These are phyloP conservation scores for Coemansia sp. DNA, from an alignment of 192 early-diverging fungal species.

Conservation along the genomic window DNA sequence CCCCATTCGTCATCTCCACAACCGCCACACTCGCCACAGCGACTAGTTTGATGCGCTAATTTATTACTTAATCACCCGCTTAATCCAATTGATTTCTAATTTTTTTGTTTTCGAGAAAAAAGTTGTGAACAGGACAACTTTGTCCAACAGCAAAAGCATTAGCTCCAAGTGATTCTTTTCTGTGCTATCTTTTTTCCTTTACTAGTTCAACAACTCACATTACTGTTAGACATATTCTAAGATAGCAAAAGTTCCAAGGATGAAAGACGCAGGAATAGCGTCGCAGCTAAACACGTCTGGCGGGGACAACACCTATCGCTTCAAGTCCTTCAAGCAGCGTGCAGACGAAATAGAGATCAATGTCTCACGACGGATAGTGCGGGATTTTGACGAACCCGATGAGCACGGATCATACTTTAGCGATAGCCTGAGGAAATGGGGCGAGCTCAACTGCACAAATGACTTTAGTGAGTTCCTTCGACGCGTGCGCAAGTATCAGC, in stretches of 20 bases:
- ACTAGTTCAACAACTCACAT: background rate
- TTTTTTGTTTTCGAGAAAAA: slow-evolving; percentile 4
- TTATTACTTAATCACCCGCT: background rate
- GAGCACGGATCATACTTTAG: slow-evolving; percentile 79
- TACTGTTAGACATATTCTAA: background rate
- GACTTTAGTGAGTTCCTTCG: slow-evolving; percentile 72
- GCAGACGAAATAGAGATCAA: slow-evolving; percentile 82
- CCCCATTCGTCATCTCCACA: too few species aligned
- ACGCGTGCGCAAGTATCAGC: slow-evolving; percentile 62
- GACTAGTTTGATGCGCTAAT: too few species aligned
- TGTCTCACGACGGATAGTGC: slow-evolving; percentile 63
- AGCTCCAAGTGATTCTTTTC: too few species aligned
- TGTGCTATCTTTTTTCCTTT: background rate
- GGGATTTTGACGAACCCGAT: slow-evolving; percentile 59
- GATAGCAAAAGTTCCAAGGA: background rate
- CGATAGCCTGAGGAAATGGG: slow-evolving; percentile 78
- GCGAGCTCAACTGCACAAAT: slow-evolving; percentile 86
- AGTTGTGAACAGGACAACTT: background rate
- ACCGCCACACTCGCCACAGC: too few species aligned
- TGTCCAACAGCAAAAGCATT: slow-evolving; percentile 1
- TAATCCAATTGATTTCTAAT: slow-evolving; percentile 6
- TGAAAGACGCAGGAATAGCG: slow-evolving; percentile 35
- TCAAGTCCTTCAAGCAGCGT: slow-evolving; percentile 55
- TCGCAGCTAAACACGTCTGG: slow-evolving; percentile 47
- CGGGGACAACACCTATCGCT: slow-evolving; percentile 44